These are phyloP conservation scores for Daldinia decipiens DNA, from an alignment of 495 filamentous ascomycete genomes.

Conservation along the genomic window DNA sequence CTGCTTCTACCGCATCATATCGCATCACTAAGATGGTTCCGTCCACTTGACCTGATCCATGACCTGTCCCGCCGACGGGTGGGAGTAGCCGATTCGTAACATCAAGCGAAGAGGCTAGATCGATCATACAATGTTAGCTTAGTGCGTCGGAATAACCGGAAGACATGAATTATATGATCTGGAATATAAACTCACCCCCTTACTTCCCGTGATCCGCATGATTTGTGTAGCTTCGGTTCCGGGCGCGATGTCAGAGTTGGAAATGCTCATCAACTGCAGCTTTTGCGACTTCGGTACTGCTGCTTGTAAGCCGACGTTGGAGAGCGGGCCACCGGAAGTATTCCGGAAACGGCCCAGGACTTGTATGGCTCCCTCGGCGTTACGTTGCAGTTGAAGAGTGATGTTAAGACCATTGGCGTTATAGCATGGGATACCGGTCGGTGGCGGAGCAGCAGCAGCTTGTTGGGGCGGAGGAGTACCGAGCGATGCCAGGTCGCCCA, in stretches of 20 bases:
- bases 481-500: constrained; percentile 57
- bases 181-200: constrained; percentile 75
- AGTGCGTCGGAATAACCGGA: constrained; percentile 23
- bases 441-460: constrained; percentile 51
- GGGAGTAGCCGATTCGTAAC: constrained; percentile 83
- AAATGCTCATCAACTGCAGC: constrained; percentile 88
- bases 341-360: constrained; percentile 87
- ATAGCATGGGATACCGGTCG: constrained; percentile 75
- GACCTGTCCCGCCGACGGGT: constrained; percentile 72
- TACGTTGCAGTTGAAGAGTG: constrained; percentile 82
- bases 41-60: constrained; percentile 97
- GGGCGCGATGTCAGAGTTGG: constrained; percentile 74
- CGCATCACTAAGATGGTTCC: constrained; percentile 69
- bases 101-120: constrained; percentile 74
- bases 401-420: constrained; percentile 85
- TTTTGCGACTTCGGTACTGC: constrained; percentile 97
- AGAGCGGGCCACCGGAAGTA: constrained; percentile 70
- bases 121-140: constrained; percentile 37
- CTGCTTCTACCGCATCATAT: constrained; percentile 13
- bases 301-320: constrained; percentile 83
- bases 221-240: constrained; percentile 86
- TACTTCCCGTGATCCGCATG: constrained; percentile 84
- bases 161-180: constrained; percentile 2
- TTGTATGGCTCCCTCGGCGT: constrained; percentile 74
- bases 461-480: constrained; percentile 62